Conservation (phyloP, 2,329 filamentous ascomycete genomes). For the Exophiala sideris region DNA sequence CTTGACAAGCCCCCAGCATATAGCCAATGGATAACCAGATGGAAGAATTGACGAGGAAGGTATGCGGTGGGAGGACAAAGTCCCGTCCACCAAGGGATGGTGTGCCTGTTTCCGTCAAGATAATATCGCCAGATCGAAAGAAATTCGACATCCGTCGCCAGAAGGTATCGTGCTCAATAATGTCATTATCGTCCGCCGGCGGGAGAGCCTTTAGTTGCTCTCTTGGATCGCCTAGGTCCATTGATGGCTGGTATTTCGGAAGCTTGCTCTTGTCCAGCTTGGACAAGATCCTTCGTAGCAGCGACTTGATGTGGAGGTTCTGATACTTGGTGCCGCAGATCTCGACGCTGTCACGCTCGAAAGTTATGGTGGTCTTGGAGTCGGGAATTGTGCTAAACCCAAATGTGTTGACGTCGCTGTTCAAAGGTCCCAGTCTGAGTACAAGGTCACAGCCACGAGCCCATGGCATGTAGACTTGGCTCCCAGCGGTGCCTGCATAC, state of each 20-base stretch:
- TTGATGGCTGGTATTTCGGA: constrained; percentile 30
- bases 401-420: constrained; percentile 46
- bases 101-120: constrained; percentile 59
- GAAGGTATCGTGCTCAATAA: constrained; percentile 57
- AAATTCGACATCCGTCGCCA: constrained; percentile 59
- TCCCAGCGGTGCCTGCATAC: constrained; percentile 45
- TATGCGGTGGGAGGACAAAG: constrained; percentile 49
- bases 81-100: constrained; percentile 55
- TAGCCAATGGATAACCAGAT: constrained; percentile 62
- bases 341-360: constrained; percentile 70
- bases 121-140: constrained; percentile 52
- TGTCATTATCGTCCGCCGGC: constrained; percentile 44
- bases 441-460: constrained; percentile 45
- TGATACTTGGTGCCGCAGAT: constrained; percentile 76
- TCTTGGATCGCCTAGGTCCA: constrained; percentile 44
- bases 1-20: constrained; percentile 57
- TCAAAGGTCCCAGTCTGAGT: constrained; percentile 47
- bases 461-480: constrained; percentile 36
- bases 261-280: constrained; percentile 46
- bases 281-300: constrained; percentile 67
- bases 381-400: constrained; percentile 32
- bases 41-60: constrained; percentile 49
- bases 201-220: constrained; percentile 48
- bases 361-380: constrained; percentile 61
- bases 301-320: constrained; percentile 71